phyloP scores from a whole-genome alignment of 495 filamentous ascomycete genomes.

The Xylaria nigripes region DNA sequence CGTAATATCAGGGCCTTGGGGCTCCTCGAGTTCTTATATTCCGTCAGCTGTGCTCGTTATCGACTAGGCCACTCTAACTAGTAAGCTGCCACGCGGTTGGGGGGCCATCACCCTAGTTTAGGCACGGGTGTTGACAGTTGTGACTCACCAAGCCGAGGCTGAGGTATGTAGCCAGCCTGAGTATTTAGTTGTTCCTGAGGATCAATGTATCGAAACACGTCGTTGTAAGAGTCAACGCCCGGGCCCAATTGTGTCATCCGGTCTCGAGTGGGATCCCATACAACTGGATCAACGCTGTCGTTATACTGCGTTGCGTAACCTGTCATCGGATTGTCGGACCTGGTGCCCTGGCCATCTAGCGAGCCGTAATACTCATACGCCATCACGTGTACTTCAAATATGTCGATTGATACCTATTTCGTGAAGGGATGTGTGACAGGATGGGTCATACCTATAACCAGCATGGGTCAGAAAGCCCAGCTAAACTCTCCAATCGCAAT shows the following conservation, averaged over 20 bases:
- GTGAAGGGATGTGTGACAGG: not conserved
- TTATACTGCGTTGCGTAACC: not conserved
- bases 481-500: not conserved
- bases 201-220: not conserved
- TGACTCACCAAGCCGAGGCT: conserved; percentile 8
- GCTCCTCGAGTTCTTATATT: conserved; percentile 5
- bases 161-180: not conserved
- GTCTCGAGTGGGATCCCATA: not conserved
- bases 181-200: not conserved
- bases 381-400: conserved; percentile 1
- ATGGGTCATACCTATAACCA: not conserved
- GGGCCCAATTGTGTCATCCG: not conserved
- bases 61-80: conserved; percentile 3
- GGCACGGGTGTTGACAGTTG: not conserved
- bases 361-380: not conserved
- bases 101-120: not conserved
- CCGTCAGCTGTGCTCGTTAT: not conserved
- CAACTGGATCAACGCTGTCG: not conserved
- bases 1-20: not conserved
- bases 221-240: not conserved
- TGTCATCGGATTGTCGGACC: not conserved
- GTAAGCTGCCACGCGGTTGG: not conserved
- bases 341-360: conserved; percentile 1
- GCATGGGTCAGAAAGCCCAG: not conserved
- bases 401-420: not conserved